These are phyloP conservation scores for Coniferiporia sulphurascens DNA, from an alignment of 1,284 basidiomycete genomes.

Conservation along the genomic window DNA sequence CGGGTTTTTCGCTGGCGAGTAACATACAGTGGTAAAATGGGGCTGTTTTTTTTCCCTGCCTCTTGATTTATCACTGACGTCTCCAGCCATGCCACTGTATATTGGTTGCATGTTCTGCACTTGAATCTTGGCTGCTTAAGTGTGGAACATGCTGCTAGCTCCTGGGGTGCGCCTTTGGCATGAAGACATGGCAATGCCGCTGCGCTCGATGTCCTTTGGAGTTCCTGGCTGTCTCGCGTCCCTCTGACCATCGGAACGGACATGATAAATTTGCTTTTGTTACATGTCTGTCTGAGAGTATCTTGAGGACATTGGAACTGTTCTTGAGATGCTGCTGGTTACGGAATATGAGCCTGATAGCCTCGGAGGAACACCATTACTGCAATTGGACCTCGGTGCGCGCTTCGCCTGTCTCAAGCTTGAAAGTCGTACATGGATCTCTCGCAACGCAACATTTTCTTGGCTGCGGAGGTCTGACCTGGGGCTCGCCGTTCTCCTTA, in stretches of 20 bases:
- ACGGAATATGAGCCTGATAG: slow-evolving; percentile 14
- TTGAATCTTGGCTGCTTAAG: neutral
- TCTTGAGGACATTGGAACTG: slow-evolving; percentile 11
- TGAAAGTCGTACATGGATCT: slow-evolving; percentile 6
- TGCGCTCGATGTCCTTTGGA: slow-evolving; percentile 9
- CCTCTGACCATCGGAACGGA: slow-evolving; percentile 11
- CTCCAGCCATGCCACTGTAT: slow-evolving; percentile 15
- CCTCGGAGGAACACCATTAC: neutral
- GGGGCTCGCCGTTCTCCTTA: slow-evolving; percentile 11
- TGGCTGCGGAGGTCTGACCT: slow-evolving; percentile 7
- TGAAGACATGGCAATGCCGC: neutral
- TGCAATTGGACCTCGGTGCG: slow-evolving; percentile 8
- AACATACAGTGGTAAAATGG: slow-evolving; percentile 4
- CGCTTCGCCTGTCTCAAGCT: slow-evolving; percentile 11
- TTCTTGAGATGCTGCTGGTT: slow-evolving; percentile 15
- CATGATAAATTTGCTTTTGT: slow-evolving; percentile 5
- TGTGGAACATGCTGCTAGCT: neutral
- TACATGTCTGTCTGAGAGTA: slow-evolving; percentile 11
- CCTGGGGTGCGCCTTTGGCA: slow-evolving; percentile 13
- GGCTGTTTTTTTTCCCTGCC: neutral
- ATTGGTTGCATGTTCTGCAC: slow-evolving; percentile 8
- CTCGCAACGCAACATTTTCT: neutral
- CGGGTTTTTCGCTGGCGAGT: slow-evolving; percentile 10
- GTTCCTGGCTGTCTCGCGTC: slow-evolving; percentile 14
- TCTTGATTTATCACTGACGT: neutral